Base-by-base conservation (phyloP, 192 early-diverging fungal genomes). In the Coemansia sp. region DNA sequence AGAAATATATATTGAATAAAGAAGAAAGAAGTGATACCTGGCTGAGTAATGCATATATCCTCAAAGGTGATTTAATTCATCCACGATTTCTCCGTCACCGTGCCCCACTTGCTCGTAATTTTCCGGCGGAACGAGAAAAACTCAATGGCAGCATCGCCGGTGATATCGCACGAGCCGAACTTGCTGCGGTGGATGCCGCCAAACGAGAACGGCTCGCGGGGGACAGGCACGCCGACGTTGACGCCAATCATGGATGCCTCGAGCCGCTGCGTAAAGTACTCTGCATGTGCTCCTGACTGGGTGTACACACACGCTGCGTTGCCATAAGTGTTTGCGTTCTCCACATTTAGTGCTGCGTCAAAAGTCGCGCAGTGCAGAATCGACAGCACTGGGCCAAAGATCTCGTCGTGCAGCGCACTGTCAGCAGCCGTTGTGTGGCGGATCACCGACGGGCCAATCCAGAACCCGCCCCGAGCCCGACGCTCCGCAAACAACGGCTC, bases 311-410 rank as follows among this genome's bases (percentile, higher is more conserved):
- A 89, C 8, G 90, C 90, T 4, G 86, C 88, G 37, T 90, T 89
- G 40, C 88, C 88, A 49, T 88, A 86, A 11, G 59, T 70, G 48
- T 87, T 90, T 15, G 83, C 84, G 49, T 91, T 91, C 72, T 93
- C 92, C 17, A 93, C 84, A 7, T 57, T 83, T 49, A 93, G 62
- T 0, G 92, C 92, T 59, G 88, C 85, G 23, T 88, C 87, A 19
- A 77, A 70, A 60, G 46, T 68, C 6, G 67, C 58, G 49, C 83
- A 83, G 12, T 82, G 75, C 62, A 86, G 74, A 46, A 93, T 81
- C 26, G 85, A 87, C 53, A 93, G 67, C 6, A 90, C 88, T 0
- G 92, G 92, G 7, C 92, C 92, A 83, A 93, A 93, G 57, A 93
- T 91, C 82, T 93, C 92, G 51, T 86, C 83, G 51, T 87, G 83